A percentile compares a stretch with the other conserved stretches of the same genome.
Evolutionary conservation across 352 stramenopile species (phyloP).

Genomic region (Globisporangium sylvaticum): DNA sequence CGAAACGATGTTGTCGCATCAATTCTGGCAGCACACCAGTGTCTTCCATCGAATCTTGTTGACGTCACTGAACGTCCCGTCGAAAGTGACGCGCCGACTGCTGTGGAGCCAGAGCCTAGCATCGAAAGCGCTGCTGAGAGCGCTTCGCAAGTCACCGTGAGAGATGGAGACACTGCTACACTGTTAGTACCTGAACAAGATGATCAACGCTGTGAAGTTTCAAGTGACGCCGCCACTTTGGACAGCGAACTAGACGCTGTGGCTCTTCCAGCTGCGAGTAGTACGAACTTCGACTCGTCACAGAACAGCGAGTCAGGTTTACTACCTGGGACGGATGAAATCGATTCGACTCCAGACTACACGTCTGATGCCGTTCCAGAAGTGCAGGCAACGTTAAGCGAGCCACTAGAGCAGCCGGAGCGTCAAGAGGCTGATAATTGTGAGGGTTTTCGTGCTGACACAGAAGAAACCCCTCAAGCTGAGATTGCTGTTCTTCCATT

Average conservation of each 20-base stretch:
- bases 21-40: not conserved
- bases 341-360: too few relatives aligned
- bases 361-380: too few relatives aligned
- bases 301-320: too few relatives aligned
- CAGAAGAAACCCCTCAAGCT: not conserved
- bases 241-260: too few relatives aligned
- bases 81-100: not conserved
- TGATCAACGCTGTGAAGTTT: not conserved
- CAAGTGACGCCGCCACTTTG: too few relatives aligned
- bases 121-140: not conserved
- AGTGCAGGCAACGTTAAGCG: too few relatives aligned
- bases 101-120: not conserved
- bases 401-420: too few relatives aligned
- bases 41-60: not conserved
- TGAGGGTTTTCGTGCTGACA: not conserved
- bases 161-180: not conserved
- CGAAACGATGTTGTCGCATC: not conserved
- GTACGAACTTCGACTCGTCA: too few relatives aligned
- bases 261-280: too few relatives aligned
- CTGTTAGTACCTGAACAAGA: not conserved
- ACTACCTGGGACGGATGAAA: too few relatives aligned
- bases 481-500: not conserved
- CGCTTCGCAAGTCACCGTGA: not conserved
- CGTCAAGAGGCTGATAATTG: not conserved
- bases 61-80: not conserved